Percentiles rank a stretch among this genome's conserved stretches.
Conservation (phyloP, 2,329 filamentous ascomycete species). For the Sporothrix globosa region DNA sequence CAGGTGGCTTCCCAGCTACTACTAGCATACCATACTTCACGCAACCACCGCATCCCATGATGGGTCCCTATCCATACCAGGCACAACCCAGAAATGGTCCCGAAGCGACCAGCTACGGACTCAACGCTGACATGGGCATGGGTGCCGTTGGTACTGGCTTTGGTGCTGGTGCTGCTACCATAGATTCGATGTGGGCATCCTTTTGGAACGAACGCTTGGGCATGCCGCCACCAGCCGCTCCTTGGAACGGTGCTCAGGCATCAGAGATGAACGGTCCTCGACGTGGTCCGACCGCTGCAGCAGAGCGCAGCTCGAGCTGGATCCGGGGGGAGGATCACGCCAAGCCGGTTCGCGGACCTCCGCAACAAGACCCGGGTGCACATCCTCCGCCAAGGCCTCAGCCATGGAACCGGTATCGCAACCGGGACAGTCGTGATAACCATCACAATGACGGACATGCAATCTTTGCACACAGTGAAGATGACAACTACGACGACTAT, state of each 20-base stretch:
- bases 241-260: background rate
- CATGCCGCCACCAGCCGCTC: background rate
- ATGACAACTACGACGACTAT: slow-evolving; percentile 21
- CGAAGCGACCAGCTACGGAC: background rate
- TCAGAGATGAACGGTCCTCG: background rate
- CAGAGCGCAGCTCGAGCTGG: slow-evolving; percentile 6
- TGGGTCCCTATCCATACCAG: background rate
- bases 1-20: background rate
- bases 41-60: background rate
- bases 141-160: background rate
- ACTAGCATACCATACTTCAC: slow-evolving; percentile 13
- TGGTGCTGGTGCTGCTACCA: background rate
- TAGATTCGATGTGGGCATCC: slow-evolving; percentile 15
- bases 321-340: slow-evolving; percentile 7
- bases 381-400: background rate
- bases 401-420: slow-evolving; percentile 21
- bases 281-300: background rate
- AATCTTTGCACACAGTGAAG: background rate
- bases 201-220: slow-evolving; percentile 15
- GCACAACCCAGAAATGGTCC: background rate
- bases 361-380: background rate
- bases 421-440: background rate
- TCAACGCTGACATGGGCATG: background rate
- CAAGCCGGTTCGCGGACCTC: background rate
- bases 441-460: background rate